Conservation (phyloP, 805 yeast species). For the Metschnikowia kunwiensis region DNA sequence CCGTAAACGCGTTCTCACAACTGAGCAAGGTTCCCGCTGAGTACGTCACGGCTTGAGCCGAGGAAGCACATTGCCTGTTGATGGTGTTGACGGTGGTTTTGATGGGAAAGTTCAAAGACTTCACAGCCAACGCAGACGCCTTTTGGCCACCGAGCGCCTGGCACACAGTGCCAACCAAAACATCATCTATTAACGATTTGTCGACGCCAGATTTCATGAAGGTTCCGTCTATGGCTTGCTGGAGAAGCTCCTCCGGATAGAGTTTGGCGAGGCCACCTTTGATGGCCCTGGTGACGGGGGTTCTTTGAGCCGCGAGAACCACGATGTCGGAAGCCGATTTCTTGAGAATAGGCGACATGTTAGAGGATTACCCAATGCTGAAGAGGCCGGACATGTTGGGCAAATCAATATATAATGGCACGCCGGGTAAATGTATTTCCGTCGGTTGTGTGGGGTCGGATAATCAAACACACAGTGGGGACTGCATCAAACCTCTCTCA, state of each 20-base stretch:
- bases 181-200: conserved; percentile 29
- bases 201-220: conserved; percentile 24
- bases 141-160: conserved; percentile 39
- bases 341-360: conserved; percentile 11
- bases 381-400: not conserved
- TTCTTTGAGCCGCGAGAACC: conserved; percentile 32
- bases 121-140: conserved; percentile 34
- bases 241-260: conserved; percentile 35
- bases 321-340: conserved; percentile 33
- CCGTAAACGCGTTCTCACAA: conserved; percentile 30
- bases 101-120: conserved; percentile 31
- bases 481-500: no score
- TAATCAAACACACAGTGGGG: no score
- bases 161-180: conserved; percentile 36
- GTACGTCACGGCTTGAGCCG: conserved; percentile 36
- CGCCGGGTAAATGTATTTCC: not conserved
- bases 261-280: conserved; percentile 36
- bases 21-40: conserved; percentile 29
- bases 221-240: conserved; percentile 28
- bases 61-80: conserved; percentile 40
- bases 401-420: not conserved
- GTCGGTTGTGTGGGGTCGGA: not conserved
- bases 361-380: no score
- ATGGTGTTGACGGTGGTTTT: conserved; percentile 34
- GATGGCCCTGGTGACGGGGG: conserved; percentile 35